Percentiles rank a stretch among this genome's conserved stretches.
Evolutionary conservation across 257 asterid species (phyloP).

Genomic region (Perilla frutescens): DNA sequence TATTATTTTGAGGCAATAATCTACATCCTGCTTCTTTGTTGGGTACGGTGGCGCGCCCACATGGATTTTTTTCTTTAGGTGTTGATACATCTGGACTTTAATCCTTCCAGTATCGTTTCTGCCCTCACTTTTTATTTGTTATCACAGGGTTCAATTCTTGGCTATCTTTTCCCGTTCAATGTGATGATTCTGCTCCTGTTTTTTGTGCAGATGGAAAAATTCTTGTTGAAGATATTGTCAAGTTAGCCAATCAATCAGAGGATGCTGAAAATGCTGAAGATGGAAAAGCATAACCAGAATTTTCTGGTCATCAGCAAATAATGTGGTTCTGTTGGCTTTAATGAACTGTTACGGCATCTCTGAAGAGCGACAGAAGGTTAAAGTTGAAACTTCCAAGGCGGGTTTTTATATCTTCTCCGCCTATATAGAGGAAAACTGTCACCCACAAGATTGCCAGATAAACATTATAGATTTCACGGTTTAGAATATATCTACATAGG

Average conservation of each 20-base stretch:
- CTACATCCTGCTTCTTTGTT: no score
- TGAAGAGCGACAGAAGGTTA: constrained; percentile 5
- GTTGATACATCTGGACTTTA: not conserved
- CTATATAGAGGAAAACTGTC: constrained; percentile 24
- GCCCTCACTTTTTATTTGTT: constrained; percentile 18
- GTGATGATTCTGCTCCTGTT: constrained; percentile 27
- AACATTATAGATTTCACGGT: constrained; percentile 22
- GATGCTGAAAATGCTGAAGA: constrained; percentile 60
- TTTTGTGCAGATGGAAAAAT: constrained; percentile 80
- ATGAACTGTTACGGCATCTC: constrained; percentile 20
- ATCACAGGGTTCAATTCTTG: not conserved
- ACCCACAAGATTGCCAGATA: constrained; percentile 33
- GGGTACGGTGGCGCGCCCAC: not conserved
- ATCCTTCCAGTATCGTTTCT: not conserved
- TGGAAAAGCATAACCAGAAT: constrained; percentile 45
- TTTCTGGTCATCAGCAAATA: constrained; percentile 16
- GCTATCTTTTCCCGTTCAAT: not conserved
- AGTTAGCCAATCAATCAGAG: constrained; percentile 67
- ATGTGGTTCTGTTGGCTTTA: constrained; percentile 14
- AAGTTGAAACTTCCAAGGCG: constrained; percentile 27
- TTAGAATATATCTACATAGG: constrained; percentile 23
- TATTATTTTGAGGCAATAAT: no score
- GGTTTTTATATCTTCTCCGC: constrained; percentile 26
- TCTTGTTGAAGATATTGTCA: constrained; percentile 86
- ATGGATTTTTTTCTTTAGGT: no score